These are phyloP conservation scores for Asterionellopsis glacialis DNA, from an alignment of 108 stramenopile species.

Conservation along the genomic window DNA sequence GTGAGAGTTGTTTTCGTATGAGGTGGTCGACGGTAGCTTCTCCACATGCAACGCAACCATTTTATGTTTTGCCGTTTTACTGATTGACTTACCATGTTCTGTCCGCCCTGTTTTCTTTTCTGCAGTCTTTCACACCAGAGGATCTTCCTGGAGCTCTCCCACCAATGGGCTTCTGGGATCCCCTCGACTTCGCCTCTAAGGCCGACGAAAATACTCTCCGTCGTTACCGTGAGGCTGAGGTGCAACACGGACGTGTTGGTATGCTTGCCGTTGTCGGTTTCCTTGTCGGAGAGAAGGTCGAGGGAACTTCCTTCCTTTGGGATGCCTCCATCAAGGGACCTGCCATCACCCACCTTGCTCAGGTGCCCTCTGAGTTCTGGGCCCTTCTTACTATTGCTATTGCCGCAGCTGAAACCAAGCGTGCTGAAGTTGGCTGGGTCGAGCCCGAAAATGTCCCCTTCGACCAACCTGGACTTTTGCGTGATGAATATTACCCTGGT, in stretches of 20 bases:
- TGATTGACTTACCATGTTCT: neutral
- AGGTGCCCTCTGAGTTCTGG: conserved; percentile 42
- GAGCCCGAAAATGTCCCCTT: conserved; percentile 48
- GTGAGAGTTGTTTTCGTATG: neutral
- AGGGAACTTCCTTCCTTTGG: conserved; percentile 66
- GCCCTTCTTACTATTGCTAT: conserved; percentile 36
- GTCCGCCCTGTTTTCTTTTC: neutral
- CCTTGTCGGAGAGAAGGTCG: conserved; percentile 59
- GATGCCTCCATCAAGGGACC: conserved; percentile 54
- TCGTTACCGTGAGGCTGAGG: conserved; percentile 79
- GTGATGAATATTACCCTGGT: conserved; percentile 63
- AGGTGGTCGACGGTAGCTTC: neutral
- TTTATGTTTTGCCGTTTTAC: neutral
- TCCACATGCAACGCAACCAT: neutral
- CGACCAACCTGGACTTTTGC: conserved; percentile 52
- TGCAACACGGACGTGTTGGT: conserved; percentile 67
- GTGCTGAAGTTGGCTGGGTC: conserved; percentile 70
- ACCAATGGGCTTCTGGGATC: conserved; percentile 55
- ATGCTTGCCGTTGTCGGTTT: conserved; percentile 62
- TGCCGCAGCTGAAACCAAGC: conserved; percentile 52
- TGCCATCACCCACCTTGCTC: conserved; percentile 74
- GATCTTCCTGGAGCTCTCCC: conserved; percentile 46
- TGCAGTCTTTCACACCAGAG: conserved; percentile 24
- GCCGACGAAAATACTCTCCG: conserved; percentile 51
- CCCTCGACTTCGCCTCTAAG: conserved; percentile 61